Conservation (phyloP, 495 filamentous ascomycete genomes). For the Annulohypoxylon moriforme region DNA sequence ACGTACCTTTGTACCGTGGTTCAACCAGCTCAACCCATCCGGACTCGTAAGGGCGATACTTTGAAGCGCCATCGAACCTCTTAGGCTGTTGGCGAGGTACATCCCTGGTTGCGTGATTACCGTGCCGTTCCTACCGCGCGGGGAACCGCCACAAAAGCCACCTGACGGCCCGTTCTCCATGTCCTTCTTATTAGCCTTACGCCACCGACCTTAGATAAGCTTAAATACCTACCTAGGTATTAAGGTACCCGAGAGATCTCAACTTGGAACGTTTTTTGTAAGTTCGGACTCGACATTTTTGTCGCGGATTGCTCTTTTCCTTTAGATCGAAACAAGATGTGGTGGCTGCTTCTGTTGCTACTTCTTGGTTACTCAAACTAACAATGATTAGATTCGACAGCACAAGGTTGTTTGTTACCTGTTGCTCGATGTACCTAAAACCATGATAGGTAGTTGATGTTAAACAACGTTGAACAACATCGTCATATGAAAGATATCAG, state of each 20-base stretch:
- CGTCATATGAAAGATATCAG: neutral
- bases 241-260: neutral
- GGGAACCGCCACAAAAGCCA: slow-evolving; percentile 5
- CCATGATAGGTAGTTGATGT: neutral
- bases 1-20: slow-evolving; percentile 18
- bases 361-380: neutral
- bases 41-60: neutral
- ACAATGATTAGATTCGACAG: neutral
- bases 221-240: neutral
- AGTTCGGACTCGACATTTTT: neutral
- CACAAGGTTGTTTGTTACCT: neutral
- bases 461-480: neutral
- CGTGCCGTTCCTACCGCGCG: neutral
- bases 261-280: too few species aligned
- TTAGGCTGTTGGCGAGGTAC: neutral
- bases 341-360: neutral
- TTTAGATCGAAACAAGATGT: neutral
- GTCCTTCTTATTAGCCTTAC: neutral
- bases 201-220: neutral
- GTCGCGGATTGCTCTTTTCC: neutral
- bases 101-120: neutral
- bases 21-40: neutral
- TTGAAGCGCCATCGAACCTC: too few species aligned
- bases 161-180: neutral
- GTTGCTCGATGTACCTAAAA: neutral